Base-by-base conservation (phyloP, 371 early-diverging fungal genomes). In the Mortierella sp. region DNA sequence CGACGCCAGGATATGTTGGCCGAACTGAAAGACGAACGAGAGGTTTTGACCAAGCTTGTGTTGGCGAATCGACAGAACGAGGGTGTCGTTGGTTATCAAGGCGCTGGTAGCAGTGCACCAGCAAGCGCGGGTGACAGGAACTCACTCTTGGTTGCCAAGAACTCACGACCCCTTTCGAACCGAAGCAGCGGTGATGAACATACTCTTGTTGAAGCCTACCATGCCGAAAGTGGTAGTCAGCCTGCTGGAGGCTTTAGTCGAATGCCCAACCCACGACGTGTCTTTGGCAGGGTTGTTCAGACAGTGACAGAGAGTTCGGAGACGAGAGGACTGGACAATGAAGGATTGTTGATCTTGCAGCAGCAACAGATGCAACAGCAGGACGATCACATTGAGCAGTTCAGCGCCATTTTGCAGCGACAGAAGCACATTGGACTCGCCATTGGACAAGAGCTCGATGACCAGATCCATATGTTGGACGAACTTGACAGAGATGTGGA, bases 361-460 rank as follows among this genome's bases (percentile, higher is more conserved):
- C 76, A 84, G 23, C 80, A 86, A 41, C 81, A 89, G 50, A 93
- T 97, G 92, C 68, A 83, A 30, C 86, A 90, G 28, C 97, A 97
- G 61, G 96, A 96, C 63, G 66, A 80, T 18, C 87, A 88, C 56
- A 83, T 94, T 10, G 88, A 89, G n/a, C 86, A 90, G 28, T 88
- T 97, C 34, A 84, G 84, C 39, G 72, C 86, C 10, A 82, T 95
- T 12, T 63, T 97, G 38, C 82, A 84, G 48, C 84, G 94, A 28
- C 97, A 96, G 79, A 87, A 89, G 58, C 87, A 94, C 55, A 84
- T 96, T 72, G 96, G 96, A 3, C 26, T 84, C 42, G 90, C 93
- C 23, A 96, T 97, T 51, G 90, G 92, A 23, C 76, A 93, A 23
- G 96, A 96, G 70, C 82, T 97, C 28, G 96, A 95, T 54, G 70